Evolutionary conservation across 2,329 filamentous ascomycete species (phyloP), one percentile per base, ranked within the genome.

Genomic region (Cercospora janseana): DNA sequence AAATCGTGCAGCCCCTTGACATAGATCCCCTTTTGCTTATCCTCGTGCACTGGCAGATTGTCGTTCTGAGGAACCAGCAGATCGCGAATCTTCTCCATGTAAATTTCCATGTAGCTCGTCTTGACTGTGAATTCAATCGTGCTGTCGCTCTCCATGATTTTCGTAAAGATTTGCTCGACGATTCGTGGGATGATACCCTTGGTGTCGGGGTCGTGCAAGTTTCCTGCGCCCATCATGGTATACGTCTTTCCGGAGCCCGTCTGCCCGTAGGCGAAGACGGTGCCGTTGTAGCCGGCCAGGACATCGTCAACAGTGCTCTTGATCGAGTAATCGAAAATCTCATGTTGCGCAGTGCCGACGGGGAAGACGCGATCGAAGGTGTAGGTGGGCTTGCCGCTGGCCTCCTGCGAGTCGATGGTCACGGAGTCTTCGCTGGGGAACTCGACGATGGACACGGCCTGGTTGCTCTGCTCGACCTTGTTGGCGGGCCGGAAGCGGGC

Each of bases 61-160:
- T 96, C 92, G 71, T 97, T 95, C 54, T 91, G 87, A 8, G 93
- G 93, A 18, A 86, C 84, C 57, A 98, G 76, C 65, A 98, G 74
- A 82, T 98, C 93, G 64, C 92, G 83, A 69, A 98, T 97, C 62
- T 87, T 84, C 75, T 98, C 93, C 93, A 97, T 98, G 77, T 98
- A 98, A 59, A 98, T 97, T 73, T 98, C 93, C 91, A 98, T 96
- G 73, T 97, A 97, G 71, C 90, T 95, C 66, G 97, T 92, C 49
- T 91, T 84, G 46, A 98, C 92, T n/a, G 91, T 97, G 72, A 97
- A 97, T 72, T 97, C 93, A 69, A 97, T 96, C 60, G 88, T 95
- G 63, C 85, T 85, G 34, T 92, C 88, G 63, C 90, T 95, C 16
- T 87, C 83, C 73, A 96, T 79, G 70, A 97, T 97, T 72, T 88